Base-by-base conservation (phyloP, 306 rosid genomes). In the Acacia acuminata region DNA sequence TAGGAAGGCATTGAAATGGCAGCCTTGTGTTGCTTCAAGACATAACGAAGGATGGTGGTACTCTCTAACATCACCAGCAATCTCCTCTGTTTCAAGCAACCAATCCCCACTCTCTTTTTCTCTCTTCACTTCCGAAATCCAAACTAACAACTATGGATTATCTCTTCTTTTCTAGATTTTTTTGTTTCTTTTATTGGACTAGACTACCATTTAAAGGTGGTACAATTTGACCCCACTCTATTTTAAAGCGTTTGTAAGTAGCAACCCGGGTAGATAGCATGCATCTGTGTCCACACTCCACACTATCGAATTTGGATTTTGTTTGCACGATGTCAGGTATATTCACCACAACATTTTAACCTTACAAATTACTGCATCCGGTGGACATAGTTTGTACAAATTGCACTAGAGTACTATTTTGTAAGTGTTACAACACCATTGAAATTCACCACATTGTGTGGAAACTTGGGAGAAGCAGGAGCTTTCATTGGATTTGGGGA, bases 11-110 rank as follows among this genome's bases (percentile, higher is more conserved):
- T 83, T 92, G 88, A 36, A 84, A 68, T 87, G 86, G 91, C 93
- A 92, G 94, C 94, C 86, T 90, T 89, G 88, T 81, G 77, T 92
- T 92, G 94, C 93, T 90, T 90, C 79, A 80, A 86, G 81, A 77
- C 76, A 74, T 83, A 60, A 86, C 27, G 68, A 81, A 85, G 76
- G 30, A 56, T 64, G 25, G 61, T 53, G 10, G 69, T 77, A 89
- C 81, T 53, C 75, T 73, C 71, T 71, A 87, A 90, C 22, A 34
- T 7, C 24, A 66, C 14, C n/a, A 76, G 51, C 79, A 82, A 87
- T 22, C 9, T 87, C 86, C 81, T 24, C 16, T 86, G 65, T 68
- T 81, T 70, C 83, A 84, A 84, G 87, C 89, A 86, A 91, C 44
- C 42, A 64, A 14, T 30, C 69, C 42, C 15, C 30, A 25, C 32